phyloP scores from a whole-genome alignment of 768 basidiomycete species.

The Suillus decipiens region DNA sequence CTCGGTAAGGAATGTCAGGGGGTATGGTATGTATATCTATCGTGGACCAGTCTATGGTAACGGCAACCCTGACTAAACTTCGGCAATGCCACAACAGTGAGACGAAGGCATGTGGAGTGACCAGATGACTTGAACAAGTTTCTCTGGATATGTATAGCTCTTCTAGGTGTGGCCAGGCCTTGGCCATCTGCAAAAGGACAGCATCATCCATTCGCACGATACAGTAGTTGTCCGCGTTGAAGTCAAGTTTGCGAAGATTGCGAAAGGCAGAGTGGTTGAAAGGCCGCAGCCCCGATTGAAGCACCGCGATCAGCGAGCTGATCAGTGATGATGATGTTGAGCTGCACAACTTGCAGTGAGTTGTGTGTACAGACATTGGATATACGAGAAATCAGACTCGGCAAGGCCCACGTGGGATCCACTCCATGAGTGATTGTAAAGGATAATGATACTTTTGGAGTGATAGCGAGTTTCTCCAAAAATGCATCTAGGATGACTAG shows the following conservation, averaged over 20 bases:
- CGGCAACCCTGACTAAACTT: not conserved
- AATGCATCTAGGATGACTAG: not conserved
- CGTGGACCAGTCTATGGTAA: not conserved
- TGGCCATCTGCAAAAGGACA: constrained; percentile 2
- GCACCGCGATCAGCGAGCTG: fast-evolving
- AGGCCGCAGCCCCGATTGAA: not conserved
- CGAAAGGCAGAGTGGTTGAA: not conserved
- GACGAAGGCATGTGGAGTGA: not conserved
- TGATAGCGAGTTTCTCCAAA: not conserved
- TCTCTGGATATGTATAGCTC: not conserved
- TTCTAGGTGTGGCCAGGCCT: not conserved
- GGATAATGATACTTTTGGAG: not conserved
- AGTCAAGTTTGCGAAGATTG: constrained; percentile 1
- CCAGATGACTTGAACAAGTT: not conserved
- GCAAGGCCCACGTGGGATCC: not conserved
- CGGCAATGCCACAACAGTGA: constrained; percentile 6
- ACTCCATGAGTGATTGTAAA: not conserved
- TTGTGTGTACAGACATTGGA: not conserved
- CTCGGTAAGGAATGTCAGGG: not conserved
- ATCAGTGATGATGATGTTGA: not conserved
- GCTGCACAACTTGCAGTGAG: not conserved
- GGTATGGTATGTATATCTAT: not conserved
- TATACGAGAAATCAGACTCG: not conserved
- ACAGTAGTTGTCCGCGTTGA: not conserved
- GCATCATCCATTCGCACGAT: not conserved